Base-by-base conservation (phyloP, 23 red algal genomes). In the Gracilaria domingensis region DNA sequence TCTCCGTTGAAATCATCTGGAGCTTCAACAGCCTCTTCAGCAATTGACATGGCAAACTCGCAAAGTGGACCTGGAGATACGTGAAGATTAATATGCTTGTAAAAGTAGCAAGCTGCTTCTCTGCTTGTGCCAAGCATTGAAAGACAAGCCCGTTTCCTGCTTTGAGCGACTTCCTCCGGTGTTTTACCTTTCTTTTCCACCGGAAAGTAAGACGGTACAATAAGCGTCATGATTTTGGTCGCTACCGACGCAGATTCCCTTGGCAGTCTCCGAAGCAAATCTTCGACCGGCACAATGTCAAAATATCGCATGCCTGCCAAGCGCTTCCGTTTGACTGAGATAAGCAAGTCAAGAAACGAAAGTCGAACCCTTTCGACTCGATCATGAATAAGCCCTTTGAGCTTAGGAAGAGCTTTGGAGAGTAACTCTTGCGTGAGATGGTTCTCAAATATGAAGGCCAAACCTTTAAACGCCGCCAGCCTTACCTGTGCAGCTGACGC, bases 51-150 rank as follows among this genome's bases (percentile, higher is more conserved):
- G 6, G 56, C 65, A 94, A 94, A 94, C 36, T 85, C 75, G 82
- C 80, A 85, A 21, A 94, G 91, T 66, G 91, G 80, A 30, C 91
- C 91, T 24, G 91, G 91, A 35, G 72, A 66, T 11, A 87, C 81
- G 55, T 94, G 74, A 59, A 94, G 80, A 56, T 76, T 60, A 3
- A 94, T 14, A 45, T 87, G 48, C 34, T 80, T 55, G 45, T 94
- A 94, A 81, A 94, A 94, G 40, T 81, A 76, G 4, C 20, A 39
- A 29, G 82, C 77, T 47, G 91, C 91, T 54, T 78, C 82, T 7
- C 47, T 58, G n/a, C 48, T 69, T 53, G 66, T 56, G 17, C 62
- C 53, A 35, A 94, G 61, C 60, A 94, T 71, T 17, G 80, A 57
- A 18, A 94, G 59, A 65, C 88, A 91, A 34, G 88, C 88, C 23